phyloP scores from a whole-genome alignment of 75 land plant species.

The Picea sitchensis region DNA sequence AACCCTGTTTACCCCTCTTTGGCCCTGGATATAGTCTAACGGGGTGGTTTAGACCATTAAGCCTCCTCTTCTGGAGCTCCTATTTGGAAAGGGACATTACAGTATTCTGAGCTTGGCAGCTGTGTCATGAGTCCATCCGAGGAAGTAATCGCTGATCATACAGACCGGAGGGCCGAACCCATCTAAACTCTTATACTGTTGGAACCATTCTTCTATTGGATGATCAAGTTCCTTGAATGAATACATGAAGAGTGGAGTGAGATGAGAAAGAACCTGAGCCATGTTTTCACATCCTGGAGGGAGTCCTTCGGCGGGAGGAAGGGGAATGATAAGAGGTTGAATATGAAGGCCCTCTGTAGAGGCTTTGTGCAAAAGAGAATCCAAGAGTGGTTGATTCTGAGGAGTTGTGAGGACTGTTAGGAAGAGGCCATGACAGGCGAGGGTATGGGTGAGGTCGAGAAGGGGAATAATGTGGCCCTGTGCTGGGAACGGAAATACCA shows the following conservation, averaged over 20 bases:
- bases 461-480: slow-evolving; percentile 1
- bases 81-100: too few relatives aligned
- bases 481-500: not conserved
- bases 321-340: slow-evolving; percentile 21
- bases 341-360: not conserved
- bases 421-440: slow-evolving; percentile 1
- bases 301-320: slow-evolving; percentile 22
- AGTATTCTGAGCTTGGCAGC: slow-evolving; percentile 25
- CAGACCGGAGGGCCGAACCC: slow-evolving; percentile 20
- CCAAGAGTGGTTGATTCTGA: not conserved
- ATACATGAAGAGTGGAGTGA: not conserved
- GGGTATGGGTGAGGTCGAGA: slow-evolving; percentile 5
- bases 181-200: not conserved
- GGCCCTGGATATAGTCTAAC: too few relatives aligned
- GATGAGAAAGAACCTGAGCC: not conserved
- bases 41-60: too few relatives aligned
- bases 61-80: too few relatives aligned
- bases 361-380: not conserved
- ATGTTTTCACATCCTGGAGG: slow-evolving; percentile 24
- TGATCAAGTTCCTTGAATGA: slow-evolving; percentile 17
- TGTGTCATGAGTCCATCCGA: slow-evolving; percentile 35
- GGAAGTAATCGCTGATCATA: slow-evolving; percentile 40
- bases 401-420: not conserved
- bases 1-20: too few relatives aligned
- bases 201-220: slow-evolving; percentile 21